Evolutionary conservation across 2,329 filamentous ascomycete species (phyloP), one percentile per base, ranked within the genome.

Genomic region (Hypoxylon rubiginosum): DNA sequence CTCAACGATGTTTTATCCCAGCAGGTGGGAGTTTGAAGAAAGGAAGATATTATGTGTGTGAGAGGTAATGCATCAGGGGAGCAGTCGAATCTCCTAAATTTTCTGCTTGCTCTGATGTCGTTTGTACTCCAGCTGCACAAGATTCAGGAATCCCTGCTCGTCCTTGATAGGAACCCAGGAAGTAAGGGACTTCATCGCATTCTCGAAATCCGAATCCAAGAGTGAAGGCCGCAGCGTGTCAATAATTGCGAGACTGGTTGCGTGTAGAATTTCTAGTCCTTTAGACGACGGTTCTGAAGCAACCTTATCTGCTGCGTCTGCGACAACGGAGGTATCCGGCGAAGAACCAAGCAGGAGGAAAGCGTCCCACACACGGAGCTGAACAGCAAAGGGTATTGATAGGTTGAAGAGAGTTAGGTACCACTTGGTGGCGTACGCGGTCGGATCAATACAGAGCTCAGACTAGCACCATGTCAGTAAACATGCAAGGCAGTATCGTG

Each of bases 361-460:
- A 1, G 97, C 92, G 76, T 99, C 96, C 96, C 96, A 99, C 15
- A 99, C 92, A 52, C 96, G 91, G 36, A 99, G 89, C 79, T 98
- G 96, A 3, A 95, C 94, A 0, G 93, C 87, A 74, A 98, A 99
- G 0, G 96, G 96, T 55, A 99, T 92, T 15, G 93, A 97, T 75
- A 98, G 91, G 80, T 98, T 98, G 85, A 99, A 99, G 8, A 99
- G 84, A 1, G 96, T 99, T 55, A 99, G 85, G 77, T 99, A 99
- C 96, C 96, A 99, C 56, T 94, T 87, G 3, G 95, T 98, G 32
- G 94, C 96, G 76, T 97, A 99, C n/a, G 94, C 91, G 1, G 94
- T 97, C 17, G 93, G 89, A 45, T 93, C 89, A 72, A 99, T 96
- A 67, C 86, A 85, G 30, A 97, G 85, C 66, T 94, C 91, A n/a